Percentiles rank a stretch among this genome's conserved stretches.
These are phyloP conservation scores for Pseudozyma thailandica DNA, from an alignment of 1,284 basidiomycete species.

Conservation along the genomic window DNA sequence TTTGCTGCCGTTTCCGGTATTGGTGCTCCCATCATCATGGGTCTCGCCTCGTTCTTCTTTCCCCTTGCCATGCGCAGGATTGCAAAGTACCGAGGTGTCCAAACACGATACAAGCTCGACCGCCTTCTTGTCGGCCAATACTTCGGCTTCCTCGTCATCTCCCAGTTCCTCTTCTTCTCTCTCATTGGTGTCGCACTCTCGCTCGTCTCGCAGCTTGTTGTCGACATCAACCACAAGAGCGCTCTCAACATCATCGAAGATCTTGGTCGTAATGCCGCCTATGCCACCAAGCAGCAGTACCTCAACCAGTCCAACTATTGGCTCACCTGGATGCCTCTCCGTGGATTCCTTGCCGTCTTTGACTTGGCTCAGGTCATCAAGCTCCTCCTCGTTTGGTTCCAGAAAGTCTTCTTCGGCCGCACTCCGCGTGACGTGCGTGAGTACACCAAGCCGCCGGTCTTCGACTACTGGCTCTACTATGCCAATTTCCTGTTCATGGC, in stretches of 20 bases:
- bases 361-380: constrained; percentile 96
- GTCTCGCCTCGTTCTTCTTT: constrained; percentile 56
- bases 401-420: constrained; percentile 83
- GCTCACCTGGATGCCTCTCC: constrained; percentile 72
- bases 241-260: constrained; percentile 39
- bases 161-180: constrained; percentile 66
- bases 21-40: constrained; percentile 62
- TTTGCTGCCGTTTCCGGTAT: constrained; percentile 63
- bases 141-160: constrained; percentile 63
- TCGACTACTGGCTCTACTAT: constrained; percentile 89
- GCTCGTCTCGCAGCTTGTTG: constrained; percentile 45
- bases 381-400: constrained; percentile 84
- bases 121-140: constrained; percentile 58
- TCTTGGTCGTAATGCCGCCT: constrained; percentile 43
- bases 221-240: constrained; percentile 48
- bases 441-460: constrained; percentile 92
- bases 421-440: constrained; percentile 95
- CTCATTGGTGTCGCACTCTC: constrained; percentile 65
- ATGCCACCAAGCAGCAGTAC: constrained; percentile 59
- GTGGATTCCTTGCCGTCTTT: constrained; percentile 91
- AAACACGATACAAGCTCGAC: constrained; percentile 58
- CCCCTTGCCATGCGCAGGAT: constrained; percentile 63
- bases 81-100: constrained; percentile 64
- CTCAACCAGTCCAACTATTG: constrained; percentile 64
- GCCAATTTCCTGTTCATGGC: constrained; percentile 65